Conservation (phyloP, 139 green algal species). For the Astrephomene gubernaculifera region DNA sequence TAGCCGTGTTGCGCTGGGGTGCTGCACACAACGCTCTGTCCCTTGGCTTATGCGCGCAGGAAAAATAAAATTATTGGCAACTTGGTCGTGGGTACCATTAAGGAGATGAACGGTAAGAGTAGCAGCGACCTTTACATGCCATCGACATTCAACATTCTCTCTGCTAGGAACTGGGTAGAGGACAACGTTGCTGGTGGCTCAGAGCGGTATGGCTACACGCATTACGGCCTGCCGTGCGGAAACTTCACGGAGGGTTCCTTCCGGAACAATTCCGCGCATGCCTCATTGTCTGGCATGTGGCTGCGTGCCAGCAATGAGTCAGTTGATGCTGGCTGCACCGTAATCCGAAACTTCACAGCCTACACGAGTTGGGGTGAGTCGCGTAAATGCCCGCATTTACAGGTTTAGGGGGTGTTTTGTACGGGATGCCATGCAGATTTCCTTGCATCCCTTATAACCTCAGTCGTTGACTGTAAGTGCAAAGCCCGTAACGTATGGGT, state of each 20-base stretch:
- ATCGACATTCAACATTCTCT: conserved; percentile 1
- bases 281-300: conserved; percentile 48
- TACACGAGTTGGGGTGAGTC: conserved; percentile 68
- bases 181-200: conserved; percentile 66
- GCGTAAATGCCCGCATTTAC: too few species aligned
- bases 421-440: too few species aligned
- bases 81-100: conserved; percentile 53
- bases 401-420: too few species aligned
- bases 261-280: conserved; percentile 61
- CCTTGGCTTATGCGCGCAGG: too few species aligned
- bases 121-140: conserved; percentile 15
- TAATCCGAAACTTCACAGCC: conserved; percentile 53
- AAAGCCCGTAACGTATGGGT: too few species aligned
- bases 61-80: conserved; percentile 47
- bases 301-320: conserved; percentile 9
- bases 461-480: too few species aligned
- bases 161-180: conserved; percentile 47
- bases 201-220: conserved; percentile 60
- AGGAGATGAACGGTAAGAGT: conserved; percentile 49
- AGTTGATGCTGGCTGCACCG: conserved; percentile 41
- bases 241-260: conserved; percentile 15
- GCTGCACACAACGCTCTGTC: too few species aligned
- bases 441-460: too few species aligned
- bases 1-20: too few species aligned
- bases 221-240: conserved; percentile 41